phyloP scores from a whole-genome alignment of 225 moss, liverwort and hornwort species.

The Polytrichum commune region DNA sequence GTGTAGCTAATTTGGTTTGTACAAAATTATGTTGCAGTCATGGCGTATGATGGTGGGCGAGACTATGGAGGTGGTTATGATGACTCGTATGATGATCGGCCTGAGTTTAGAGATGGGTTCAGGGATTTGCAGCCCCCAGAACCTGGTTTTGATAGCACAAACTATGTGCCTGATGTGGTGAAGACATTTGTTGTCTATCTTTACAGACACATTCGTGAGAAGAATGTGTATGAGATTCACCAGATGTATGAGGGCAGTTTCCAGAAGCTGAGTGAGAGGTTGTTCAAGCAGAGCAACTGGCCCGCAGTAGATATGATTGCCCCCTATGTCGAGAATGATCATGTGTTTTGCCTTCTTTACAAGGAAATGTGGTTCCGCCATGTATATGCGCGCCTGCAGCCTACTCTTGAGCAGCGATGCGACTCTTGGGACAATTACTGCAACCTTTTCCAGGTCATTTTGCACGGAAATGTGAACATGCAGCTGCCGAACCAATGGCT shows the following conservation, averaged over 20 bases:
- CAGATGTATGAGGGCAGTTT: conserved; percentile 99
- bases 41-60: conserved; percentile 52
- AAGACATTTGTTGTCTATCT: conserved; percentile 92
- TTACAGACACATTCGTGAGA: conserved; percentile 99
- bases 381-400: conserved; percentile 85
- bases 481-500: conserved; percentile 99
- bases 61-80: conserved; percentile 80
- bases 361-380: conserved; percentile 99
- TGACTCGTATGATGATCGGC: conserved; percentile 90
- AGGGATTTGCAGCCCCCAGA: conserved; percentile 88
- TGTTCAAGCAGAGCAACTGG: conserved; percentile 97
- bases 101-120: conserved; percentile 94
- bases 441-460: conserved; percentile 90
- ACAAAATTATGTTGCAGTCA: neutral
- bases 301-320: conserved; percentile 89
- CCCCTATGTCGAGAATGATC: conserved; percentile 90
- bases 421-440: conserved; percentile 99
- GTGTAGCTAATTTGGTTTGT: too few species aligned
- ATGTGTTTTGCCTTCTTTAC: conserved; percentile 92
- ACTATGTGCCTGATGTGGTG: conserved; percentile 95
- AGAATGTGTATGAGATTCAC: conserved; percentile 98
- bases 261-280: conserved; percentile 92
- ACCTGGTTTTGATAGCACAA: conserved; percentile 77
- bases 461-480: conserved; percentile 99
- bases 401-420: conserved; percentile 91